Percentiles rank a stretch among this genome's conserved stretches.
Conservation (phyloP, 305 asterid genomes). For the Fraxinus sp. region DNA sequence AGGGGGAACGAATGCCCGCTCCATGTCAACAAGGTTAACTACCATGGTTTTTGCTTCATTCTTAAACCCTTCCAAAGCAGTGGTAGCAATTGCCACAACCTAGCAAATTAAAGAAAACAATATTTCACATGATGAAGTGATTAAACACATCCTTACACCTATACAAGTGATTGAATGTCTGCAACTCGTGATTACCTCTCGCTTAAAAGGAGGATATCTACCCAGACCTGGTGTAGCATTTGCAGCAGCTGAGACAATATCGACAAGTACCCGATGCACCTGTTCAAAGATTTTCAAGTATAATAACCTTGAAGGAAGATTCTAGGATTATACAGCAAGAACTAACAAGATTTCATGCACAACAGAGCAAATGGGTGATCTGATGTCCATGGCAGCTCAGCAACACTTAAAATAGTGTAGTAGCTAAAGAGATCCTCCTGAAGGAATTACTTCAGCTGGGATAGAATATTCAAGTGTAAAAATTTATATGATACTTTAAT, state of each 20-base stretch:
- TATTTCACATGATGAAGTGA: constrained; percentile 14
- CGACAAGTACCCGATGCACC: constrained; percentile 96
- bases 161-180: constrained; percentile 4
- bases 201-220: constrained; percentile 97
- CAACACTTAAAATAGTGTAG: background rate
- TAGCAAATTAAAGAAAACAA: constrained; percentile 28
- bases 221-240: constrained; percentile 99
- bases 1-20: constrained; percentile 96
- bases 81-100: constrained; percentile 85
- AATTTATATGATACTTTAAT: background rate
- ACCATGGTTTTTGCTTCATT: constrained; percentile 90
- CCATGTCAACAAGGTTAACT: constrained; percentile 99
- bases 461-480: background rate
- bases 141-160: background rate
- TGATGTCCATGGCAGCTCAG: background rate
- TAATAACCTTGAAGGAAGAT: constrained; percentile 15
- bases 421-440: background rate
- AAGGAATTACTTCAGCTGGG: background rate
- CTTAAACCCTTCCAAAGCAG: constrained; percentile 91
- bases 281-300: constrained; percentile 23
- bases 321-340: constrained; percentile 7
- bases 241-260: constrained; percentile 88
- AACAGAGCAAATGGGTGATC: background rate
- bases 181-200: constrained; percentile 62
- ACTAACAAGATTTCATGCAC: background rate